Evolutionary conservation across 192 early-diverging fungal species (phyloP).

Genomic region (Jimgerdemannia flammicorona): DNA sequence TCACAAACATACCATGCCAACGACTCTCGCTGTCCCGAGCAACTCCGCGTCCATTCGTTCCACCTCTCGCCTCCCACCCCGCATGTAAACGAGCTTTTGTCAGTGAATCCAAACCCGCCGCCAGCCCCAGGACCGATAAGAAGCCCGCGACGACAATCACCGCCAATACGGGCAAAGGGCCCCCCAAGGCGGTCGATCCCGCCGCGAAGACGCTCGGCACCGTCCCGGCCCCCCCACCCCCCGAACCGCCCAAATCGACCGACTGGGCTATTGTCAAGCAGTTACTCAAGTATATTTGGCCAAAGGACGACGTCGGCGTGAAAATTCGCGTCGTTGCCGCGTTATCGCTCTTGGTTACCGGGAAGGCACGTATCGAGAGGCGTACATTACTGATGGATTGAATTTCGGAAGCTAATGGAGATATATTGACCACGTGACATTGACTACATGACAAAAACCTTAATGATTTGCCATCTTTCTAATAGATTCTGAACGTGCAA

Average conservation of each 20-base stretch:
- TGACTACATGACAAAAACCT: conserved; percentile 6
- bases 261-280: conserved; percentile 40
- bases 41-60: neutral
- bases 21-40: neutral
- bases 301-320: conserved; percentile 77
- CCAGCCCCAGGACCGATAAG: neutral
- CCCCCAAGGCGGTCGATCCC: neutral
- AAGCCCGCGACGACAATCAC: neutral
- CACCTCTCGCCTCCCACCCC: neutral
- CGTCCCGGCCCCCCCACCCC: neutral
- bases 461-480: conserved; percentile 7
- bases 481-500: conserved; percentile 79
- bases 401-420: conserved; percentile 15
- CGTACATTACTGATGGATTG: conserved; percentile 16
- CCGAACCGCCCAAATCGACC: conserved; percentile 11
- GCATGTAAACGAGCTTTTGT: neutral
- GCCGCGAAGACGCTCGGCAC: neutral
- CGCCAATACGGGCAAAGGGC: too few species aligned
- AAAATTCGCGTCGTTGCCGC: conserved; percentile 87
- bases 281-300: conserved; percentile 70
- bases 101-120: neutral
- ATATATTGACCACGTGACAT: conserved; percentile 43
- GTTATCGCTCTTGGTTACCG: conserved; percentile 74
- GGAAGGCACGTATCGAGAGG: conserved; percentile 44
- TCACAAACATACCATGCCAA: neutral